Evolutionary conservation across 2,329 filamentous ascomycete genomes (phyloP).

Genomic region (Xylariaceae sp.): DNA sequence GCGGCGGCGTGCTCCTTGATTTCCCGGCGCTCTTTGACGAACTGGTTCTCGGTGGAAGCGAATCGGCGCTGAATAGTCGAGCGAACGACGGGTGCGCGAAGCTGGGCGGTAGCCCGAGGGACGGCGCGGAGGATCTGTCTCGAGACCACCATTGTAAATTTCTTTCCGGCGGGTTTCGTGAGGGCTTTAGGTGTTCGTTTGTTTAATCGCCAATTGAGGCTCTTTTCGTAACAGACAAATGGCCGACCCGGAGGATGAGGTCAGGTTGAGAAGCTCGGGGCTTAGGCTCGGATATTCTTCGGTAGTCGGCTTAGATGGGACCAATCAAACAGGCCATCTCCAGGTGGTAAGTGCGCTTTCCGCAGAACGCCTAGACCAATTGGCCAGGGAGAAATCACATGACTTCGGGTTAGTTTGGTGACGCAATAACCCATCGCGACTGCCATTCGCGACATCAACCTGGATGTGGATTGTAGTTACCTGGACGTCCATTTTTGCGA

Average conservation of each 20-base stretch:
- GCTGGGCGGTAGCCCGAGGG: conserved; percentile 57
- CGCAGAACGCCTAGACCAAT: too few species aligned
- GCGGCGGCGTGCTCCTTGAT: conserved; percentile 85
- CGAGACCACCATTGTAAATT: conserved; percentile 55
- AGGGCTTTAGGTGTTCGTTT: conserved; percentile 15
- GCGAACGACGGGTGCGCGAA: conserved; percentile 51
- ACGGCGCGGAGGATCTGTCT: conserved; percentile 56
- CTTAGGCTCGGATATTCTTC: conserved; percentile 26
- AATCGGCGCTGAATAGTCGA: conserved; percentile 62
- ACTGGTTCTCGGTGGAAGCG: conserved; percentile 79
- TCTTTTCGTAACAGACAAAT: conserved; percentile 15
- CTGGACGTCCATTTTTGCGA: background rate
- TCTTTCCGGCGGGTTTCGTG: background rate
- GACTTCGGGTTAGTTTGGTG: conserved; percentile 30
- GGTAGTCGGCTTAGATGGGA: conserved; percentile 10
- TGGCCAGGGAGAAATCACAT: conserved; percentile 18
- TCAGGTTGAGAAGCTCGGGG: conserved; percentile 23
- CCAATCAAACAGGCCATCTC: background rate
- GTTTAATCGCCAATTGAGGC: conserved; percentile 35
- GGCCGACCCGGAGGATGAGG: conserved; percentile 23
- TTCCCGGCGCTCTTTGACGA: conserved; percentile 84
- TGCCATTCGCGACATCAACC: conserved; percentile 2
- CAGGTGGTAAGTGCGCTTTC: conserved; percentile 15
- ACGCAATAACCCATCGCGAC: conserved; percentile 20
- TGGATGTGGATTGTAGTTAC: background rate